phyloP scores from a whole-genome alignment of 371 early-diverging fungal genomes.

The Blastocladiella emersonii region DNA sequence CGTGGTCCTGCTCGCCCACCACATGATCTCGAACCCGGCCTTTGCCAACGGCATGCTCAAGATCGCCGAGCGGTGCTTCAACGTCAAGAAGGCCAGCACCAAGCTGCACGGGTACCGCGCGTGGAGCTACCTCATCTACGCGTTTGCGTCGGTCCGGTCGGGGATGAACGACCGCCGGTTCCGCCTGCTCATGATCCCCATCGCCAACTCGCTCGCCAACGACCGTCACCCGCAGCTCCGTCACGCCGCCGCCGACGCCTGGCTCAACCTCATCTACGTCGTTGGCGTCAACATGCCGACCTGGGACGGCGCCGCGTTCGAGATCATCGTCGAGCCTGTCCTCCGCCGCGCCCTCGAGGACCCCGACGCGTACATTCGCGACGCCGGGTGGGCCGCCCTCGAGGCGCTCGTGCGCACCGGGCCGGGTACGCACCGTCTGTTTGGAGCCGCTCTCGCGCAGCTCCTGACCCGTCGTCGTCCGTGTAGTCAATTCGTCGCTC shows the following conservation, averaged over 20 bases:
- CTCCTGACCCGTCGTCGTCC: no score
- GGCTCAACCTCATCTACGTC: background rate
- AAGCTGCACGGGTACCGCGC: constrained; percentile 4
- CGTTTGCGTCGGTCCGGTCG: background rate
- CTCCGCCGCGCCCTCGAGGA: background rate
- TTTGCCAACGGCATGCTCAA: constrained; percentile 6
- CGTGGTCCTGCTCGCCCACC: background rate
- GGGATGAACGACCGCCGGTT: background rate
- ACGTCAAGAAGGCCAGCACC: background rate
- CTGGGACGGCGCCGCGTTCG: background rate
- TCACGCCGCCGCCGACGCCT: background rate
- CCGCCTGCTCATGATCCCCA: background rate
- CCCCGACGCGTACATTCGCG: background rate
- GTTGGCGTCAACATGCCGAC: background rate
- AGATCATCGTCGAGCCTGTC: background rate
- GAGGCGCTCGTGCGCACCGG: background rate
- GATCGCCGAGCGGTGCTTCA: constrained; percentile 5
- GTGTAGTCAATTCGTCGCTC: no score
- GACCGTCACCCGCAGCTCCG: background rate
- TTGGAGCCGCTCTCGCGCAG: no score
- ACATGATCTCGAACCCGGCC: background rate
- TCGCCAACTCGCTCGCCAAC: background rate
- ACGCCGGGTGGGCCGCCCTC: background rate
- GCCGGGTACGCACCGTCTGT: no score
- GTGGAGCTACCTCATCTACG: background rate